These are phyloP conservation scores for Pichia sp. DNA, from an alignment of 1,139 yeast genomes.

Conservation along the genomic window DNA sequence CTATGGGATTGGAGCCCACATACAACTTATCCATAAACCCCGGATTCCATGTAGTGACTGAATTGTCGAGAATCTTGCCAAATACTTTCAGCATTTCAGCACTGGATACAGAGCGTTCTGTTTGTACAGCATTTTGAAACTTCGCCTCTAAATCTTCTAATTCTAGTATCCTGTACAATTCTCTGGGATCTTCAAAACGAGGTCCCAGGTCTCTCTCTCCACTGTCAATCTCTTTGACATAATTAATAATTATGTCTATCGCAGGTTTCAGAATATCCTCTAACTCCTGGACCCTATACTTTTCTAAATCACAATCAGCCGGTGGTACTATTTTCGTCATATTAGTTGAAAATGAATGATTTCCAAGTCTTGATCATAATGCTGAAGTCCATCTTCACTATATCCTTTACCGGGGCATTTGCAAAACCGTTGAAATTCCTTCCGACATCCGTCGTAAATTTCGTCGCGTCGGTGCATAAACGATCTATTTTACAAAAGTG, in stretches of 20 bases:
- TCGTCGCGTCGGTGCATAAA: not conserved
- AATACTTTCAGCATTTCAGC: conserved; percentile 44
- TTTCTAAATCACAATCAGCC: conserved; percentile 9
- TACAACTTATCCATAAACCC: conserved; percentile 82
- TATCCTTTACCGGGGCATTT: not conserved
- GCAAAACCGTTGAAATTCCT: not conserved
- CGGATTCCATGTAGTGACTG: conserved; percentile 84
- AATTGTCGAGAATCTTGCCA: conserved; percentile 56
- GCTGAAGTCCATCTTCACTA: no score
- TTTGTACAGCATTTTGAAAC: conserved; percentile 22
- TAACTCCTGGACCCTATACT: conserved; percentile 38
- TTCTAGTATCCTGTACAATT: conserved; percentile 28
- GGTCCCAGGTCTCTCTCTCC: conserved; percentile 35
- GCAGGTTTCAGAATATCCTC: conserved; percentile 40
- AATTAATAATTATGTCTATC: conserved; percentile 34
- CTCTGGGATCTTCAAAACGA: conserved; percentile 34
- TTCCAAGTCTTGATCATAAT: no score
- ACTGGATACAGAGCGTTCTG: conserved; percentile 18
- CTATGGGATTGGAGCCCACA: conserved; percentile 82
- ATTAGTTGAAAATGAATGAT: not conserved
- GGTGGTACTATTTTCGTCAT: not conserved
- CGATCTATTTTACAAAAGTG: not conserved
- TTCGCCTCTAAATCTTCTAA: conserved; percentile 18
- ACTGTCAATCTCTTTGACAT: conserved; percentile 38
- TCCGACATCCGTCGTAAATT: not conserved